Percentiles rank a stretch among this genome's conserved stretches.
phyloP scores from a whole-genome alignment of 768 basidiomycete species.

The Hypholoma sublateritium region DNA sequence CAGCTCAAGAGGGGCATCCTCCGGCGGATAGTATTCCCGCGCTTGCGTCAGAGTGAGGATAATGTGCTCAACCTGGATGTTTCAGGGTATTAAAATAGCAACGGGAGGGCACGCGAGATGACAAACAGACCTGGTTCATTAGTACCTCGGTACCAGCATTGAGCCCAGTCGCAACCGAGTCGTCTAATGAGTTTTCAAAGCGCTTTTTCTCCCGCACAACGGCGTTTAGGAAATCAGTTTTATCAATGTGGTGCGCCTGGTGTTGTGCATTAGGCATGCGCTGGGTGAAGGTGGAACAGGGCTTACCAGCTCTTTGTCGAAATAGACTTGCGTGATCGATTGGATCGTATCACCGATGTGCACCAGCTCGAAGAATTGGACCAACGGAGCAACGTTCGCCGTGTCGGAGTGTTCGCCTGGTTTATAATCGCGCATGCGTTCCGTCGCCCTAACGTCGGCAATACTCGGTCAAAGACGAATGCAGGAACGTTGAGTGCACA shows the following conservation, averaged over 20 bases:
- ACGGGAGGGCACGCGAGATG: neutral
- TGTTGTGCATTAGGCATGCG: neutral
- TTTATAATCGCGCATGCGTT: slow-evolving; percentile 87
- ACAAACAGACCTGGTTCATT: slow-evolving; percentile 78
- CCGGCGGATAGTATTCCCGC: slow-evolving; percentile 88
- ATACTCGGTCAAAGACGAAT: neutral
- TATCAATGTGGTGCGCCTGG: slow-evolving; percentile 85
- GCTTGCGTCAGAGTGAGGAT: slow-evolving; percentile 80
- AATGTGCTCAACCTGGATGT: slow-evolving; percentile 83
- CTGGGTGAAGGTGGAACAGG: neutral
- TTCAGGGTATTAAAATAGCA: neutral
- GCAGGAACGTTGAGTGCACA: slow-evolving; percentile 27
- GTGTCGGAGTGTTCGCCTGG: slow-evolving; percentile 84
- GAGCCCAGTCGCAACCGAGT: slow-evolving; percentile 88
- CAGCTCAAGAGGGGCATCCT: slow-evolving; percentile 76
- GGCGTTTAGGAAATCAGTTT: slow-evolving; percentile 88
- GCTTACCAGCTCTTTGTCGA: slow-evolving; percentile 90
- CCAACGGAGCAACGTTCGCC: slow-evolving; percentile 83
- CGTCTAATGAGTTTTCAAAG: slow-evolving; percentile 90
- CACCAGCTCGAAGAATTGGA: slow-evolving; percentile 97
- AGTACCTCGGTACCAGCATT: slow-evolving; percentile 95
- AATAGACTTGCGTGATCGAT: slow-evolving; percentile 97
- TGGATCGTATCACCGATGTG: slow-evolving; percentile 98
- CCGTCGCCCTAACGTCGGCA: slow-evolving; percentile 64
- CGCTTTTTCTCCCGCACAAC: slow-evolving; percentile 96